These are phyloP conservation scores for Salix arbutifolia DNA, from an alignment of 345 rosid species.

Conservation along the genomic window DNA sequence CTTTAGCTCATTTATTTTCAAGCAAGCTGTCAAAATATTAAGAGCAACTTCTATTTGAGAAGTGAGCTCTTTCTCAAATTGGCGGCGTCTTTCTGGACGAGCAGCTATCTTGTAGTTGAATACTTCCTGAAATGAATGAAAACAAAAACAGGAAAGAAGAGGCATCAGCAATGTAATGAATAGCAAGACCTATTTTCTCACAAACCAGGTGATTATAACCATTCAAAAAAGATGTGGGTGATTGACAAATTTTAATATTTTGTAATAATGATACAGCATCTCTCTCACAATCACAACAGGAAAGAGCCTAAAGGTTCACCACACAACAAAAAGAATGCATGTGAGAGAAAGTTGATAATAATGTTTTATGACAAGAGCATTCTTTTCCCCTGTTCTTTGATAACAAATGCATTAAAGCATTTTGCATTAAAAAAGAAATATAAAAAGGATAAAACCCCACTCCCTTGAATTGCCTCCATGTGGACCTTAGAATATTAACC, in stretches of 20 bases:
- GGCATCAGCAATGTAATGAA: not conserved
- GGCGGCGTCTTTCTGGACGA: slow-evolving; percentile 94
- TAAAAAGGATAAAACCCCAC: too few species aligned
- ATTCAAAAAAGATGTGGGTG: not conserved
- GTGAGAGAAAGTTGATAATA: too few species aligned
- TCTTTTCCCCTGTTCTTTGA: too few species aligned
- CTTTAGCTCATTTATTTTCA: slow-evolving; percentile 68
- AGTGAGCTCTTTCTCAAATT: slow-evolving; percentile 84
- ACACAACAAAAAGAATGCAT: not conserved
- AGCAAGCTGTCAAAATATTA: slow-evolving; percentile 73
- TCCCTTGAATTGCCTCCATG: too few species aligned
- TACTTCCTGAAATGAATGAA: slow-evolving; percentile 56
- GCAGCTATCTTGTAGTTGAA: slow-evolving; percentile 98
- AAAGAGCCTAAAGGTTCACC: not conserved
- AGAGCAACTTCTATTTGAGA: slow-evolving; percentile 82
- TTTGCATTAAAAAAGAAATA: too few species aligned
- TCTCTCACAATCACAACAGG: not conserved
- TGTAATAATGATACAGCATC: not conserved
- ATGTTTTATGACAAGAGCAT: too few species aligned
- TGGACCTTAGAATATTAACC: too few species aligned
- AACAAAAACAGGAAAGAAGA: slow-evolving; percentile 9
- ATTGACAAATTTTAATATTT: not conserved
- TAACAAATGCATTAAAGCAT: too few species aligned
- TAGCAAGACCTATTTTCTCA: not conserved
- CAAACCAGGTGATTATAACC: not conserved